These are phyloP conservation scores for Haplosporangium gracile DNA, from an alignment of 192 early-diverging fungal genomes.

Conservation along the genomic window DNA sequence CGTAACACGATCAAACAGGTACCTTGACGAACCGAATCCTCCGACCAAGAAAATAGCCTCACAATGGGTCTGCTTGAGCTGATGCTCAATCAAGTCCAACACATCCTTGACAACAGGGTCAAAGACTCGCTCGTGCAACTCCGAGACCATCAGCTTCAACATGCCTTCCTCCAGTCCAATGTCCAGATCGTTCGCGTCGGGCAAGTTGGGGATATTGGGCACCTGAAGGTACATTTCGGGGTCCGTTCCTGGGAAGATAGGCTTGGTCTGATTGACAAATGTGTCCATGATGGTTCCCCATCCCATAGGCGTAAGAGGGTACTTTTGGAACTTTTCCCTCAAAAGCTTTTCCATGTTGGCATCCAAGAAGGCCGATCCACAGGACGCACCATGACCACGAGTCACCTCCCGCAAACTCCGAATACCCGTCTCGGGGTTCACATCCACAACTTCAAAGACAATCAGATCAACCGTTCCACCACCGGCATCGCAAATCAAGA, in stretches of 20 bases:
- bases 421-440: conserved; percentile 47
- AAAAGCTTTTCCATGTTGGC: conserved; percentile 60
- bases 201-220: conserved; percentile 54
- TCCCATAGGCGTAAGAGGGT: conserved; percentile 55
- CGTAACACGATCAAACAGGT: conserved; percentile 61
- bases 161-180: conserved; percentile 56
- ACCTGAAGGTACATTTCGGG: conserved; percentile 57
- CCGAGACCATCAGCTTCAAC: conserved; percentile 55
- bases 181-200: conserved; percentile 52
- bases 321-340: conserved; percentile 57
- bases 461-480: conserved; percentile 62
- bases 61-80: conserved; percentile 48
- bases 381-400: conserved; percentile 62
- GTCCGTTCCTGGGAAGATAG: conserved; percentile 52
- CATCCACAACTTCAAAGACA: conserved; percentile 60
- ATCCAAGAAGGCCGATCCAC: conserved; percentile 62
- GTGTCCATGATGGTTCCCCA: conserved; percentile 61
- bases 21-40: conserved; percentile 65
- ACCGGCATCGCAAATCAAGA: conserved; percentile 58
- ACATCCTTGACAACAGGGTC: conserved; percentile 50
- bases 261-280: conserved; percentile 60
- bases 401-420: conserved; percentile 65
- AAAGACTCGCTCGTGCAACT: conserved; percentile 51
- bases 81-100: conserved; percentile 51
- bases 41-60: conserved; percentile 64